Conservation (phyloP, 345 rosid species). For the Isatis tinctoria region DNA sequence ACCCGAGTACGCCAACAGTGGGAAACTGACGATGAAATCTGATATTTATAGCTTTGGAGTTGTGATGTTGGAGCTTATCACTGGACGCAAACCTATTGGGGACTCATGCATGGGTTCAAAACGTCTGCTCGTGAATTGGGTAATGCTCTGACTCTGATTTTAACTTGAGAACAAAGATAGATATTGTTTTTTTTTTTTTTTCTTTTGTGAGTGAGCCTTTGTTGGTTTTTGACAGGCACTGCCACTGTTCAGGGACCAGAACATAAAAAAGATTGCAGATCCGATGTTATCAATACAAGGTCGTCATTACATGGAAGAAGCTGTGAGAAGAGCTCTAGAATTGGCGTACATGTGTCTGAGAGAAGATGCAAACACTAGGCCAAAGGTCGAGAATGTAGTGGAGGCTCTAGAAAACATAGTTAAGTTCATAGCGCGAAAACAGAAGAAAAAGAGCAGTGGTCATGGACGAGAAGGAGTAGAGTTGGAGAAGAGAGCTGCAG, state of each 20-base stretch:
- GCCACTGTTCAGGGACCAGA: conserved; percentile 21
- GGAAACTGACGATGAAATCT: conserved; percentile 50
- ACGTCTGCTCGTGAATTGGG: conserved; percentile 52
- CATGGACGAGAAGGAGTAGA: neutral
- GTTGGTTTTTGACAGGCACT: conserved; percentile 32
- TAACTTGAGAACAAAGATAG: too few relatives aligned
- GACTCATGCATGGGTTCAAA: conserved; percentile 24
- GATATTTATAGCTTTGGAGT: conserved; percentile 77
- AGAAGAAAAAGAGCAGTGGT: neutral
- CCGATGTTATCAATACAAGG: conserved; percentile 38
- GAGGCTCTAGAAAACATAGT: conserved; percentile 45
- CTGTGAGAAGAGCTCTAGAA: conserved; percentile 43
- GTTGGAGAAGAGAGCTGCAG: neutral
- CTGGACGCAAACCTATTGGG: conserved; percentile 51
- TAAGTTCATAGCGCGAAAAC: conserved; percentile 19
- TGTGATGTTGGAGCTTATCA: conserved; percentile 60
- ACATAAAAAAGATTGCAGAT: conserved; percentile 39
- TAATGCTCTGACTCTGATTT: conserved; percentile 11
- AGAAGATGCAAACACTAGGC: conserved; percentile 47
- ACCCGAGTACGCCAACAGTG: conserved; percentile 58
- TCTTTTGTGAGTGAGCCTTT: neutral
- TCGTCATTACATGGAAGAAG: conserved; percentile 30
- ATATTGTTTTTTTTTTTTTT: too few relatives aligned
- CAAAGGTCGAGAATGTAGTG: conserved; percentile 47
- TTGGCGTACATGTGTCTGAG: conserved; percentile 49